Conservation (phyloP, 2,329 filamentous ascomycete species). For the Sphaerulina populicola region DNA sequence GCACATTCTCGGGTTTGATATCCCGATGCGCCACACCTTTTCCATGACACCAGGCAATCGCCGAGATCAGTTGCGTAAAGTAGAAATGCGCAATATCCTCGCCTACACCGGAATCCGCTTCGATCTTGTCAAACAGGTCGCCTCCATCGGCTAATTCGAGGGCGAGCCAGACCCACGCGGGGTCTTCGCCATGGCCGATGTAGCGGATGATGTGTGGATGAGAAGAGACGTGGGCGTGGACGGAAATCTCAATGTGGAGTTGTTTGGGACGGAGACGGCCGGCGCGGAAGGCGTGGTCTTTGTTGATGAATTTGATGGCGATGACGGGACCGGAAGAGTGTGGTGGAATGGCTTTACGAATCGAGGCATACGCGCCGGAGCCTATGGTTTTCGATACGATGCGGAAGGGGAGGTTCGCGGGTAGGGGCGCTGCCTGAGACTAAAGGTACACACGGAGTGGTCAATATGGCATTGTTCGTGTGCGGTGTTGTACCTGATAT, state of each 20-base stretch:
- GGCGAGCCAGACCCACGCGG: slow-evolving; percentile 88
- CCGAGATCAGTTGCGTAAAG: slow-evolving; percentile 82
- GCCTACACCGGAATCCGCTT: slow-evolving; percentile 89
- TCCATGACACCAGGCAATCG: slow-evolving; percentile 89
- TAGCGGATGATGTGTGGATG: slow-evolving; percentile 93
- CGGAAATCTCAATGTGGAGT: slow-evolving; percentile 79
- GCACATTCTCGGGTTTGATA: slow-evolving; percentile 77
- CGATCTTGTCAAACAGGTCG: slow-evolving; percentile 98
- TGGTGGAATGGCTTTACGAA: slow-evolving; percentile 83
- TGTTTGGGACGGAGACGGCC: slow-evolving; percentile 84
- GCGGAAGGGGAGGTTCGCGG: slow-evolving; percentile 77
- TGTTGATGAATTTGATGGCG: slow-evolving; percentile 98
- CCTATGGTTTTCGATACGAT: slow-evolving; percentile 95
- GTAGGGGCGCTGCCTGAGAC: slow-evolving; percentile 84
- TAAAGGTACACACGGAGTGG: slow-evolving; percentile 32
- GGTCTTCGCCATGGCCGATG: slow-evolving; percentile 78
- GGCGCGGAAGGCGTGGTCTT: slow-evolving; percentile 82
- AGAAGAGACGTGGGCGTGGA: slow-evolving; percentile 72
- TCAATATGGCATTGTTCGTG: slow-evolving; percentile 3
- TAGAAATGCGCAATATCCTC: slow-evolving; percentile 95
- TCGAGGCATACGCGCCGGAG: slow-evolving; percentile 95
- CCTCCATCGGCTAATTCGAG: slow-evolving; percentile 96
- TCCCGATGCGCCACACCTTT: slow-evolving; percentile 86
- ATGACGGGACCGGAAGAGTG: slow-evolving; percentile 67
- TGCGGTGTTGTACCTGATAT: too few relatives aligned